Evolutionary conservation across 208 protist species (phyloP).

Genomic region (Trichomonas vaginalis): DNA sequence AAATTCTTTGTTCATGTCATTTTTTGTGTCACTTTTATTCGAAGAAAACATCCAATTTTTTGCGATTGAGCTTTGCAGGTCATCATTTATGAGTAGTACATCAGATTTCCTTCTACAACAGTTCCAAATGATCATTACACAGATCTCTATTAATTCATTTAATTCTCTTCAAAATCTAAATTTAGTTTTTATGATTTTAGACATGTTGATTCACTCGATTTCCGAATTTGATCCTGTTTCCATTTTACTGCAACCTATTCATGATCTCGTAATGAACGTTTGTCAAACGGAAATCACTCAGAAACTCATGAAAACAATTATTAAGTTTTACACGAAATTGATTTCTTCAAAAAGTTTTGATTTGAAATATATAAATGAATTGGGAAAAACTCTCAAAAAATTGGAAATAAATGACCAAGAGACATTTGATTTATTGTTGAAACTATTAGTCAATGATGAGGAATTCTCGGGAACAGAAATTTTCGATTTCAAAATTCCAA

Average conservation of each 20-base stretch:
- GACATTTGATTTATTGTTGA: not conserved
- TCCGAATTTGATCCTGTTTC: not conserved
- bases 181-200: not conserved
- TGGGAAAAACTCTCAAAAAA: not conserved
- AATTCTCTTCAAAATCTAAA: not conserved
- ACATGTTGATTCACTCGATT: not conserved
- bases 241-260: not conserved
- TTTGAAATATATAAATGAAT: not conserved
- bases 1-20: not conserved
- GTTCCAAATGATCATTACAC: not conserved
- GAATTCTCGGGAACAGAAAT: not conserved
- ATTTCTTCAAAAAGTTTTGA: not conserved
- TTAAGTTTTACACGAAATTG: not conserved
- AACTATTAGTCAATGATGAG: not conserved
- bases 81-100: not conserved
- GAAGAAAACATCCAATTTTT: not conserved
- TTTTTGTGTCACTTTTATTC: not conserved
- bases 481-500: not conserved
- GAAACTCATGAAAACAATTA: not conserved
- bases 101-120: not conserved
- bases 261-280: not conserved
- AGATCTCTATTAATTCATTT: not conserved
- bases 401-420: not conserved
- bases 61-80: not conserved
- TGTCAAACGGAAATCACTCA: not conserved